Conservation (phyloP, 108 stramenopile genomes). For the Skeletonema marinoi region DNA sequence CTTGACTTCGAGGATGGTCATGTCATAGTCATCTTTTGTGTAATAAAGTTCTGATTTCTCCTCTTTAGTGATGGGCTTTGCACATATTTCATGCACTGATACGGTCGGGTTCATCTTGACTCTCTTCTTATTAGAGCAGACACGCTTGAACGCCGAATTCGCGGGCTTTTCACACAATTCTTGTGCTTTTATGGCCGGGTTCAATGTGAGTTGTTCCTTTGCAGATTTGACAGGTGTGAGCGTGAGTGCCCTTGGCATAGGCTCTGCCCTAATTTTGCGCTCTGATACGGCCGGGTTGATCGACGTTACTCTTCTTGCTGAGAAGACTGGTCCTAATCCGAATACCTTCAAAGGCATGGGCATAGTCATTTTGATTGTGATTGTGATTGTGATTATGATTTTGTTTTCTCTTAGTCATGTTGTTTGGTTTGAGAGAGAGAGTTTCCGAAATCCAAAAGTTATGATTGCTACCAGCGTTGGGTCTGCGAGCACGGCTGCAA, state of each 20-base stretch:
- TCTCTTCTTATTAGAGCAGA: not conserved
- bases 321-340: too few relatives aligned
- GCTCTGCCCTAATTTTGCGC: too few relatives aligned
- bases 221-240: not conserved
- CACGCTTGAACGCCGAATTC: not conserved
- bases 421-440: too few relatives aligned
- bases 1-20: constrained; percentile 1
- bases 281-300: too few relatives aligned
- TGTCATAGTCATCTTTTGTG: constrained; percentile 3
- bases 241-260: not conserved
- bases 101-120: constrained; percentile 13
- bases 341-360: too few relatives aligned
- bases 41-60: constrained; percentile 15
- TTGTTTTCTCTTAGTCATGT: too few relatives aligned
- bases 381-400: too few relatives aligned
- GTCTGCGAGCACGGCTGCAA: too few relatives aligned
- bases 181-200: not conserved
- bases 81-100: constrained; percentile 7
- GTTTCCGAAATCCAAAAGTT: too few relatives aligned
- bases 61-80: not conserved
- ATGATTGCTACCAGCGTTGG: too few relatives aligned
- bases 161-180: not conserved
- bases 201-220: constrained; percentile 10
- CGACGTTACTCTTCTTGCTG: too few relatives aligned
- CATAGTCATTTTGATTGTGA: too few relatives aligned